Conservation (phyloP, 2,329 filamentous ascomycete species). For the Amylocarpus encephaloides region DNA sequence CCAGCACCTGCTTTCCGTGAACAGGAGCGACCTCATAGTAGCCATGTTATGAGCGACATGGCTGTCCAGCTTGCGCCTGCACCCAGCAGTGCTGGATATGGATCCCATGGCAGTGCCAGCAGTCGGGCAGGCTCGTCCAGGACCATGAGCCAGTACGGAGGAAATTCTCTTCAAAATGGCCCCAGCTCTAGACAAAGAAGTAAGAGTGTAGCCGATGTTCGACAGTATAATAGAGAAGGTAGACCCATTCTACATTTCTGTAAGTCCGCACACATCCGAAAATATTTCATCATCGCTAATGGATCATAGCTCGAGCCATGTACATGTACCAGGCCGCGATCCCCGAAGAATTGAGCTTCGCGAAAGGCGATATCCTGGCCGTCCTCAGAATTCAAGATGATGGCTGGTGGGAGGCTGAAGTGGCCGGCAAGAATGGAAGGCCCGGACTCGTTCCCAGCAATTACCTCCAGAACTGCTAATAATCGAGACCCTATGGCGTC, state of each 20-base stretch:
- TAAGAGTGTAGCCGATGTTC: constrained; percentile 77
- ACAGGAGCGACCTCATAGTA: constrained; percentile 46
- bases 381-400: constrained; percentile 90
- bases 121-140: constrained; percentile 43
- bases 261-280: constrained; percentile 46
- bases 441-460: constrained; percentile 62
- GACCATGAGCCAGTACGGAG: constrained; percentile 49
- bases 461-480: constrained; percentile 43
- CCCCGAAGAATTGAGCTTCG: constrained; percentile 86
- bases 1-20: constrained; percentile 32
- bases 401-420: constrained; percentile 98
- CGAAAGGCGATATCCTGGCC: constrained; percentile 85
- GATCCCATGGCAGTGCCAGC: constrained; percentile 45
- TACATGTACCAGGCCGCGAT: constrained; percentile 95
- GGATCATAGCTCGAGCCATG: constrained; percentile 69
- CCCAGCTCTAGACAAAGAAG: constrained; percentile 51
- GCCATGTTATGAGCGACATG: constrained; percentile 41
- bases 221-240: constrained; percentile 80
- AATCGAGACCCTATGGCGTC: not conserved
- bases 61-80: constrained; percentile 58
- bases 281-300: too few species aligned
- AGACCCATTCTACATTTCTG: constrained; percentile 87
- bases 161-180: constrained; percentile 32
- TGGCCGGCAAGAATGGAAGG: constrained; percentile 61
- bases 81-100: constrained; percentile 48